Evolutionary conservation across 2,329 filamentous ascomycete species (phyloP).

Genomic region (Colletotrichum simmondsii): DNA sequence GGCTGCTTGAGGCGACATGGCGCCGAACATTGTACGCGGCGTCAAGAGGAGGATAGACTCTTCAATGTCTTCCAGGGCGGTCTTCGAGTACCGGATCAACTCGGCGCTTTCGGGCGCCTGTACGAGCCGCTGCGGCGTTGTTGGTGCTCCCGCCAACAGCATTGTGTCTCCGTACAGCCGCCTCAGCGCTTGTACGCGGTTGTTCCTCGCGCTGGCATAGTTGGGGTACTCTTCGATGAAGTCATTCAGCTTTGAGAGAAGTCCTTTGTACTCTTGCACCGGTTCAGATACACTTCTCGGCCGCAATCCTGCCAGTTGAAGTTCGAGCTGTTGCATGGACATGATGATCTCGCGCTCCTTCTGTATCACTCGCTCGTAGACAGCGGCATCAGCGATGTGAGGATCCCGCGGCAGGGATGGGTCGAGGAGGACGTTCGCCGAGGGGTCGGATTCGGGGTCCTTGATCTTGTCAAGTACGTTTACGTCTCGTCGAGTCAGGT

Average conservation of each 20-base stretch:
- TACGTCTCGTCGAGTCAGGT: constrained; percentile 68
- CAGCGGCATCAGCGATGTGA: constrained; percentile 59
- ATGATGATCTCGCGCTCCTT: constrained; percentile 65
- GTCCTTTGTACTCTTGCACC: constrained; percentile 57
- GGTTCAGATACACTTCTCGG: constrained; percentile 50
- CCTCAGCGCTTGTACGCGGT: constrained; percentile 75
- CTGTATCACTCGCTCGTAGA: constrained; percentile 62
- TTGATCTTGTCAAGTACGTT: constrained; percentile 74
- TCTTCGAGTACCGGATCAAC: constrained; percentile 50
- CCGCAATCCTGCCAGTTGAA: constrained; percentile 58
- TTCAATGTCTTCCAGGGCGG: constrained; percentile 64
- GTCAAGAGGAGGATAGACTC: constrained; percentile 68
- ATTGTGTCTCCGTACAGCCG: constrained; percentile 71
- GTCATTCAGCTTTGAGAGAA: constrained; percentile 60
- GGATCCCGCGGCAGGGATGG: constrained; percentile 66
- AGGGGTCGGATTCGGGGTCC: constrained; percentile 72
- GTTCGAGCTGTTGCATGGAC: constrained; percentile 65
- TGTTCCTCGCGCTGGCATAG: constrained; percentile 81
- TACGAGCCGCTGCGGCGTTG: constrained; percentile 54
- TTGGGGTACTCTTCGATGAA: constrained; percentile 68
- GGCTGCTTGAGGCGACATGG: constrained; percentile 72
- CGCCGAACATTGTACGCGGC: constrained; percentile 58
- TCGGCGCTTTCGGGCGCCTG: constrained; percentile 48
- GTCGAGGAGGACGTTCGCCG: constrained; percentile 65
- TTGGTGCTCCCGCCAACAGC: constrained; percentile 54